phyloP scores from a whole-genome alignment of 208 protist genomes.

The Crithidia brevicula region DNA sequence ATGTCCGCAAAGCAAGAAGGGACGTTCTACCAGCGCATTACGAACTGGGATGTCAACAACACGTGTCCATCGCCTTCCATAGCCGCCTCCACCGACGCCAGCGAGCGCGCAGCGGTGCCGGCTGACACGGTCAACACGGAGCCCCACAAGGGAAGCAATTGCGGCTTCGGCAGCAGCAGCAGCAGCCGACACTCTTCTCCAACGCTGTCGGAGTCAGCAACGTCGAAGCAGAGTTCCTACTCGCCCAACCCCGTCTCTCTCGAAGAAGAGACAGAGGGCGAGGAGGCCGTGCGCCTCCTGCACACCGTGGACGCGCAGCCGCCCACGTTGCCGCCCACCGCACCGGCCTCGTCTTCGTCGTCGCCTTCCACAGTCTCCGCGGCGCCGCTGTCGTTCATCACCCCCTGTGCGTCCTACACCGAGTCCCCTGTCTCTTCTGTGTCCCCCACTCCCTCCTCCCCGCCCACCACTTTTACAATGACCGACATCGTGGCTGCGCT shows the following conservation, averaged over 20 bases:
- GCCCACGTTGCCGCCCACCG: too few species aligned
- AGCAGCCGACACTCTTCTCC: constrained; percentile 4
- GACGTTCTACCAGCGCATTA: constrained; percentile 11
- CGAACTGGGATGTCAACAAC: constrained; percentile 10
- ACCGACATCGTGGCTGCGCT: constrained; percentile 32
- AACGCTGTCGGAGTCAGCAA: not conserved
- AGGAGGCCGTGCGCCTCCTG: too few species aligned
- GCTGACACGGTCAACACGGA: too few species aligned
- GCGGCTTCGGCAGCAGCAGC: not conserved
- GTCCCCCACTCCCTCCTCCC: not conserved
- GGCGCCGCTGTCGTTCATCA: not conserved
- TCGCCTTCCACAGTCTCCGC: not conserved
- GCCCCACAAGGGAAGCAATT: too few species aligned
- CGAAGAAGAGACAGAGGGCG: not conserved
- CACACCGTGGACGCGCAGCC: too few species aligned
- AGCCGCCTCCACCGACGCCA: not conserved
- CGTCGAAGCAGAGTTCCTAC: constrained; percentile 13
- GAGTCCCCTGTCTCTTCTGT: not conserved
- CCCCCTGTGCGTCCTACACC: constrained; percentile 4
- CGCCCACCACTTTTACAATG: constrained; percentile 19
- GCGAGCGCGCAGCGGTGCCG: too few species aligned
- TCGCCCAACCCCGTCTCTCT: constrained; percentile 1
- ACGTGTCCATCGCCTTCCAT: not conserved
- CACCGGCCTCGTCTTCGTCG: too few species aligned
- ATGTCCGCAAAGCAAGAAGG: not conserved